These are phyloP conservation scores for Ammopiptanthus mongolicus DNA, from an alignment of 306 rosid species.

Conservation along the genomic window DNA sequence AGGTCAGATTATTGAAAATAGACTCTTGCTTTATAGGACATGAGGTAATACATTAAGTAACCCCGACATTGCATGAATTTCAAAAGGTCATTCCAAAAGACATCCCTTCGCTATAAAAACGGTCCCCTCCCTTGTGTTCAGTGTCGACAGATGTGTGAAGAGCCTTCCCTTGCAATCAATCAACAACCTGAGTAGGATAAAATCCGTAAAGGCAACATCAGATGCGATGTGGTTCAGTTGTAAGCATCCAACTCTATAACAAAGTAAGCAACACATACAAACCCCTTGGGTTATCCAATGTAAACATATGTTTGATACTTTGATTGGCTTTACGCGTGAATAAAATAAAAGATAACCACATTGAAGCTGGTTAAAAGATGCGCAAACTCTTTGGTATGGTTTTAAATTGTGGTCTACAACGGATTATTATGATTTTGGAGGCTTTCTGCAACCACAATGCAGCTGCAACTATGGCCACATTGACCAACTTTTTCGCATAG, in stretches of 20 bases:
- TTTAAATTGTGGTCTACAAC: neutral
- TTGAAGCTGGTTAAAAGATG: neutral
- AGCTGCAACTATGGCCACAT: neutral
- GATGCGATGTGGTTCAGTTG: neutral
- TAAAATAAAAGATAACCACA: neutral
- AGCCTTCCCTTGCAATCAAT: conserved; percentile 15
- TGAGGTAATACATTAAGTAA: conserved; percentile 38
- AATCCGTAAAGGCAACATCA: conserved; percentile 22
- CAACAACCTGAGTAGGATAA: conserved; percentile 40
- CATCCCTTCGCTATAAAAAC: conserved; percentile 26
- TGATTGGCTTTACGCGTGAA: neutral
- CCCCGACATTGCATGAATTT: conserved; percentile 41
- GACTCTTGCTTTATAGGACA: conserved; percentile 7
- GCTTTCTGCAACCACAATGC: neutral
- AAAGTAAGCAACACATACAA: neutral
- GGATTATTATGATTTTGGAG: too few species aligned
- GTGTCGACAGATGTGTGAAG: neutral
- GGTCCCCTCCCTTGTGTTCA: conserved; percentile 2
- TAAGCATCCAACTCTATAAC: neutral
- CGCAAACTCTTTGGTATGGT: neutral
- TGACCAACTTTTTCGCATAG: too few species aligned
- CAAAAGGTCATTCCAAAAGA: conserved; percentile 21
- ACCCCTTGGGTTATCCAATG: neutral
- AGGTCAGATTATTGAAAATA: neutral
- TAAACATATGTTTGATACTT: neutral